Evolutionary conservation across 441 rosid genomes (phyloP).

Genomic region (Jatropha podagrica): DNA sequence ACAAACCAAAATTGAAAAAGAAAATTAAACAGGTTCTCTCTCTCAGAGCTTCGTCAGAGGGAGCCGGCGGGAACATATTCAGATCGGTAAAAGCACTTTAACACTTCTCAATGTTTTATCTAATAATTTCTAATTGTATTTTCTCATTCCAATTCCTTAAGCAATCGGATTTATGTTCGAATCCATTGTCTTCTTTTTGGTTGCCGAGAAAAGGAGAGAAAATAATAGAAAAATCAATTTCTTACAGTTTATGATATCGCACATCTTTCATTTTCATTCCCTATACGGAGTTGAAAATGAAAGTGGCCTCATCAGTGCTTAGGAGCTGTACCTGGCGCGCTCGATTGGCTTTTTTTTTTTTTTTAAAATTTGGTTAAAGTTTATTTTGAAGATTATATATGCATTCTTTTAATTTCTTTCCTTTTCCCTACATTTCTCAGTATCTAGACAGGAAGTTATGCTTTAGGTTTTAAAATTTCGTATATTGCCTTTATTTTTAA

Average conservation of each 20-base stretch:
- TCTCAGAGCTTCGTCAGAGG: constrained; percentile 17
- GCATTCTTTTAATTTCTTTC: not conserved
- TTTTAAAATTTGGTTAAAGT: not conserved
- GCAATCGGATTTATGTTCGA: not conserved
- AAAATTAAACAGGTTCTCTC: not conserved
- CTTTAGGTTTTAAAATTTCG: not conserved
- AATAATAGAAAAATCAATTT: not conserved
- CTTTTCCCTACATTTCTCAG: constrained; percentile 1
- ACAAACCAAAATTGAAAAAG: not conserved
- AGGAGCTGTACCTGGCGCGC: not conserved
- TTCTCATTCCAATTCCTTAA: not conserved
- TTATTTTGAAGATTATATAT: not conserved
- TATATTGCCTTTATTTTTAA: not conserved
- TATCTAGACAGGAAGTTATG: not conserved
- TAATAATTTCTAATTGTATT: not conserved
- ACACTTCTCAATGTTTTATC: not conserved
- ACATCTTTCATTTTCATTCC: not conserved
- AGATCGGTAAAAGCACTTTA: constrained; percentile 36
- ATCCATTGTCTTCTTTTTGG: constrained; percentile 3
- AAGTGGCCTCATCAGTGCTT: not conserved
- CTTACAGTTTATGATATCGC: not conserved
- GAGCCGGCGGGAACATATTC: constrained; percentile 40
- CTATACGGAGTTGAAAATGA: not conserved
- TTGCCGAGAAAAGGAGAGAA: constrained; percentile 15
- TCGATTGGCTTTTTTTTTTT: not conserved